Evolutionary conservation across 169 alveolate species (phyloP).

Genomic region (Perkinsus chesapeaki): DNA sequence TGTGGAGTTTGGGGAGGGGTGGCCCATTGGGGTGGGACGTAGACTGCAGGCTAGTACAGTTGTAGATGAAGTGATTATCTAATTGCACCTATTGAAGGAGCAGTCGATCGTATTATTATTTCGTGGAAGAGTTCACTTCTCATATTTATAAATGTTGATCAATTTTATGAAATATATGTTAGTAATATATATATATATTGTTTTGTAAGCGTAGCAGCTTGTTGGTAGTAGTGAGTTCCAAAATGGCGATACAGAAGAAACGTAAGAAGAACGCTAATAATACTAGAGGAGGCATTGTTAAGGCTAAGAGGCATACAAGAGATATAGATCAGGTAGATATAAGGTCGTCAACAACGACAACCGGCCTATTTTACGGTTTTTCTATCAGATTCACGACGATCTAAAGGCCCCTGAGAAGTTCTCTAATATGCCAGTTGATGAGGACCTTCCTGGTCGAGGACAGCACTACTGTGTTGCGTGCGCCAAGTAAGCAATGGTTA

Average conservation of each 20-base stretch:
- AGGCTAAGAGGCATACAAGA: neutral
- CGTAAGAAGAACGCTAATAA: neutral
- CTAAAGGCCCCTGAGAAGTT: neutral
- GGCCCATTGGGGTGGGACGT: neutral
- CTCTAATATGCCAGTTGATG: neutral
- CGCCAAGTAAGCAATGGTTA: slow-evolving; percentile 16
- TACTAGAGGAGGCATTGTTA: neutral
- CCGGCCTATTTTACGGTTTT: neutral
- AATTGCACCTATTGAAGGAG: too few species aligned
- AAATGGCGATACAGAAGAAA: neutral
- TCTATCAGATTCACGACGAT: neutral
- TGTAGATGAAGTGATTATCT: too few species aligned
- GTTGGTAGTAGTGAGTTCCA: neutral
- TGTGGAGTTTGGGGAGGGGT: neutral
- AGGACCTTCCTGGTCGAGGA: slow-evolving; percentile 42
- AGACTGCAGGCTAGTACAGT: too few species aligned
- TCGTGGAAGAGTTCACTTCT: too few species aligned
- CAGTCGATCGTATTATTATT: too few species aligned
- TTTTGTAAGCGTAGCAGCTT: neutral
- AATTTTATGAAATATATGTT: too few species aligned
- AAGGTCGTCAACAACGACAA: neutral
- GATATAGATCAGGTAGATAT: neutral
- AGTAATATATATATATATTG: too few species aligned
- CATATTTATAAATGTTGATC: too few species aligned
- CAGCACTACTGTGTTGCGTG: slow-evolving; percentile 41